phyloP scores from a whole-genome alignment of 73 alveolate species.

The Paramecium sonneborni region DNA sequence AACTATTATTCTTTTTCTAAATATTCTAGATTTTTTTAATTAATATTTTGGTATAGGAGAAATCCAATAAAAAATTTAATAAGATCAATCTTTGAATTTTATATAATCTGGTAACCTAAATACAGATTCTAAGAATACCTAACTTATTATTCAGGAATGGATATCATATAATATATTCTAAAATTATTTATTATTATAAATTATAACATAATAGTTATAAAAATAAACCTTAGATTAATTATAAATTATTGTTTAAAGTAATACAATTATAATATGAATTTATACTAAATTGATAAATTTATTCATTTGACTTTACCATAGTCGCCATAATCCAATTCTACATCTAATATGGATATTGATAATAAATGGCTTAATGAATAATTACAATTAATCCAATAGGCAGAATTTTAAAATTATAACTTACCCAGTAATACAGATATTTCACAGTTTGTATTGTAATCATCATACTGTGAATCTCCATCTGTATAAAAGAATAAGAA shows the following conservation, averaged over 20 bases:
- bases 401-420: neutral
- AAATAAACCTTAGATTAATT: neutral
- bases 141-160: no score
- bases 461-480: neutral
- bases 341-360: neutral
- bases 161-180: no score
- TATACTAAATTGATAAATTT: slow-evolving; percentile 7
- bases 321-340: neutral
- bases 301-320: neutral
- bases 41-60: no score
- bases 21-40: no score
- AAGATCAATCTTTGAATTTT: no score
- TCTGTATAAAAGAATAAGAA: neutral
- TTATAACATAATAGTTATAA: no score
- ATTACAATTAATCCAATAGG: neutral
- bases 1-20: no score
- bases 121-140: no score
- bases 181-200: no score
- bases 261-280: neutral
- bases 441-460: neutral
- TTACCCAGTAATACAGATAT: slow-evolving; percentile 27
- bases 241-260: neutral
- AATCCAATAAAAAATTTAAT: no score
- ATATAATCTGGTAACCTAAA: no score
- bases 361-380: neutral